Evolutionary conservation across 208 protist genomes (phyloP).

Genomic region (Leishmania major): DNA sequence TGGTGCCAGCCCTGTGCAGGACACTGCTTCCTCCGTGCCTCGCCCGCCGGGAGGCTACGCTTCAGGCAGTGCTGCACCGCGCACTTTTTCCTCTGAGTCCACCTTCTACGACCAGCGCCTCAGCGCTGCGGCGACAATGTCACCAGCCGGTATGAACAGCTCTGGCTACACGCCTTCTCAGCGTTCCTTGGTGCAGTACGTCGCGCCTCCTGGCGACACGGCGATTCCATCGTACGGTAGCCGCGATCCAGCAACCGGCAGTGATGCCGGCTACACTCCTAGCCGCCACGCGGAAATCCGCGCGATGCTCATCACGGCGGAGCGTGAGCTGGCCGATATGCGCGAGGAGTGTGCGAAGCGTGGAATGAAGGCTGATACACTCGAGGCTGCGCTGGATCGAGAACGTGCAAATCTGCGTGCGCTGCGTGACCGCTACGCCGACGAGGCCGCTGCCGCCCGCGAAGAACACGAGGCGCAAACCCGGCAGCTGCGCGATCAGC

Average conservation of each 20-base stretch:
- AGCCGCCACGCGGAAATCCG: slow-evolving; percentile 59
- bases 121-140: background rate
- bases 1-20: slow-evolving; percentile 10
- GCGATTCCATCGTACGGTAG: slow-evolving; percentile 12
- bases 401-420: slow-evolving; percentile 47
- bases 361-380: slow-evolving; percentile 48
- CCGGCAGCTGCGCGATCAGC: slow-evolving; percentile 79
- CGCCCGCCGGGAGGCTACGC: background rate
- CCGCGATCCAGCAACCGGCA: slow-evolving; percentile 17
- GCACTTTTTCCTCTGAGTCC: slow-evolving; percentile 5
- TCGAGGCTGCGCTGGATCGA: slow-evolving; percentile 62
- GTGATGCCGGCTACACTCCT: slow-evolving; percentile 29
- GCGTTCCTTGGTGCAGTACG: slow-evolving; percentile 40
- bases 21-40: background rate
- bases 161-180: slow-evolving; percentile 30
- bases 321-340: slow-evolving; percentile 74
- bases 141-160: slow-evolving; percentile 32
- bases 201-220: slow-evolving; percentile 1
- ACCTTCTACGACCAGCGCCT: slow-evolving; percentile 11
- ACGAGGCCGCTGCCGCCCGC: slow-evolving; percentile 45
- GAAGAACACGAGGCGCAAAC: slow-evolving; percentile 69
- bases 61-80: slow-evolving; percentile 3
- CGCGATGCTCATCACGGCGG: slow-evolving; percentile 66
- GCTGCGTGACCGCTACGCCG: slow-evolving; percentile 46
- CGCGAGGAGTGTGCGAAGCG: slow-evolving; percentile 59